A percentile compares a stretch with the other conserved stretches of the same genome.
Conservation (phyloP, 768 basidiomycete species). For the Amanita phalloides region DNA sequence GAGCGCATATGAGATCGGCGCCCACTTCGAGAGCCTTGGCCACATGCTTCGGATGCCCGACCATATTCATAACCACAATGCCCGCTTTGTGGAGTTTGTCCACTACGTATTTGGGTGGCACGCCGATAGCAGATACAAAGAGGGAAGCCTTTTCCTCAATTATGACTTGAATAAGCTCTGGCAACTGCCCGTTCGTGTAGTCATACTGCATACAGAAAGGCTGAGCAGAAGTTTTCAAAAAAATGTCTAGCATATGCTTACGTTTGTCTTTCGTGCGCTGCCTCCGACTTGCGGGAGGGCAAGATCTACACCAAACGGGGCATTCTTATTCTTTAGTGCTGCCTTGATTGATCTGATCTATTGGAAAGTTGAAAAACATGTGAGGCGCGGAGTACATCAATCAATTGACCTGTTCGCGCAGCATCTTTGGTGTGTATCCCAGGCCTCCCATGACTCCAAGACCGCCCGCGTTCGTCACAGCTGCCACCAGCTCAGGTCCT, state of each 20-base stretch:
- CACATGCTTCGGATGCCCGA: conserved; percentile 91
- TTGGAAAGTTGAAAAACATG: neutral
- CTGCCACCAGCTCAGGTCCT: conserved; percentile 78
- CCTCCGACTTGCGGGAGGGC: conserved; percentile 83
- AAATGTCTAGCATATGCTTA: conserved; percentile 19
- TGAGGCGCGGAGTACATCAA: neutral
- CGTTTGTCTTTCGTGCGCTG: conserved; percentile 85
- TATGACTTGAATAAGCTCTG: conserved; percentile 80
- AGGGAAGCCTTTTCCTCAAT: conserved; percentile 83
- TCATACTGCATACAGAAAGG: conserved; percentile 41
- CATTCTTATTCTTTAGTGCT: conserved; percentile 60
- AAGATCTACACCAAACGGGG: conserved; percentile 87
- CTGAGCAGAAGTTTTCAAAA: neutral
- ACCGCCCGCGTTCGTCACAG: conserved; percentile 90
- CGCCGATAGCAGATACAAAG: conserved; percentile 87
- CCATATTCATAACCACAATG: conserved; percentile 90
- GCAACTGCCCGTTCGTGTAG: conserved; percentile 82
- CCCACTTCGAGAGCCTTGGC: conserved; percentile 72
- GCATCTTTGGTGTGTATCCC: conserved; percentile 75
- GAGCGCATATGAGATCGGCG: conserved; percentile 89
- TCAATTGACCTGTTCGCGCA: conserved; percentile 57
- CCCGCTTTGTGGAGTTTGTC: conserved; percentile 77
- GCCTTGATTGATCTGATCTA: conserved; percentile 70
- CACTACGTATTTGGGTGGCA: conserved; percentile 74
- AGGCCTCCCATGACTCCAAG: conserved; percentile 88